Percentiles rank a stretch among this genome's conserved stretches.
These are phyloP conservation scores for Dovyalis caffra DNA, from an alignment of 345 rosid genomes.

Conservation along the genomic window DNA sequence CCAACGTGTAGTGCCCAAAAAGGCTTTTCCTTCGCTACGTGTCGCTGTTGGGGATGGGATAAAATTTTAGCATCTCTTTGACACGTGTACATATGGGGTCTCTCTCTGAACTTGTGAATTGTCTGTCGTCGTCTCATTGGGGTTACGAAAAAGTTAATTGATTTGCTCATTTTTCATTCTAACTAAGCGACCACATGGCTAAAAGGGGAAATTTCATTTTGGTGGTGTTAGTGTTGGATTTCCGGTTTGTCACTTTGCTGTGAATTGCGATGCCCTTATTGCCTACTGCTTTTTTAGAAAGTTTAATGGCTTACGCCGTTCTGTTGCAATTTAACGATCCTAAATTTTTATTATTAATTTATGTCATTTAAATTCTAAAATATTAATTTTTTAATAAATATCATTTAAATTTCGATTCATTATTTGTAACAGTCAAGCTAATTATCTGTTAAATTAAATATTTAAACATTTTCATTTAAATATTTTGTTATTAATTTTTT, in stretches of 20 bases:
- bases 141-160: not conserved
- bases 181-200: not conserved
- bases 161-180: not conserved
- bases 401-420: too few relatives aligned
- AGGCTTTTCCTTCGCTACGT: conserved; percentile 9
- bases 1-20: conserved; percentile 22
- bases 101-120: not conserved
- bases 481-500: too few relatives aligned
- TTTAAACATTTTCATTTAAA: too few relatives aligned
- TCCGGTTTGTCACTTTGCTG: not conserved
- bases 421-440: too few relatives aligned
- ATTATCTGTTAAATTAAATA: too few relatives aligned
- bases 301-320: too few relatives aligned
- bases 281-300: too few relatives aligned
- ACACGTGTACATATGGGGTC: conserved; percentile 29
- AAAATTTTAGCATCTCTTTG: conserved; percentile 4
- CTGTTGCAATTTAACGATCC: too few relatives aligned
- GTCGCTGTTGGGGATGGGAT: conserved; percentile 17
- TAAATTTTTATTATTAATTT: too few relatives aligned
- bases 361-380: too few relatives aligned
- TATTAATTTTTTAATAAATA: too few relatives aligned
- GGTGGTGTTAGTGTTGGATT: not conserved
- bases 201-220: not conserved
- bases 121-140: not conserved
- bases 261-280: too few relatives aligned